Evolutionary conservation across 495 filamentous ascomycete species (phyloP), one percentile per base, ranked within the genome.

Genomic region (Terfezia boudieri): DNA sequence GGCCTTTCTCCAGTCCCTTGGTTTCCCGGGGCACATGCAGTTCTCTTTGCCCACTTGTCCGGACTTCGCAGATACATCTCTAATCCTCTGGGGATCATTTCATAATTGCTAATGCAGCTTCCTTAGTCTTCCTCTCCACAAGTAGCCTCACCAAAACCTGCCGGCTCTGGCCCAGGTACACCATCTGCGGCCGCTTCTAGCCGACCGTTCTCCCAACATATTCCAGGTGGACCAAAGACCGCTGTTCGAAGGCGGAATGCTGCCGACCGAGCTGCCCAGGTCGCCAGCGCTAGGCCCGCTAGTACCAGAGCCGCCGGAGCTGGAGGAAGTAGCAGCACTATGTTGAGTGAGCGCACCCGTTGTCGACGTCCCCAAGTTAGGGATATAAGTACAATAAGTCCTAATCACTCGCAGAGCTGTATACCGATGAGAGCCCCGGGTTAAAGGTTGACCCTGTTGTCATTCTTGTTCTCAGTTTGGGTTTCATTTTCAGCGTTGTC

Each of bases 401-500:
- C 26, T 32, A 7, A 32, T 7, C 4, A 32, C 26, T 50, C 26
- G 57, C 58, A 83, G 79, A 73, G 69, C 82, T 98, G n/a, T 98
- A 98, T 76, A 98, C 90, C 41, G 90, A 98, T 65, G 90, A 98
- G 75, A 86, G 80, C 58, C 89, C 92, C 55, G 90, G 90, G 57
- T 71, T 98, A 59, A 89, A 94, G 69, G 90, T 98, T 56, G 90
- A 98, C 66, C 90, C 90, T 17, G 88, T 98, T 38, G 86, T 98
- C 52, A 90, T 98, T 49, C 73, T 98, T 64, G 88, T 93, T 57
- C 76, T 98, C 59, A 87, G 81, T 58, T 74, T 98, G 58, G 90
- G 89, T 48, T 98, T 98, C 71, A 98, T 98, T 68, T 93, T 96
- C 73, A 90, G 84, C 62, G 90, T 98, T 66, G 90, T 98, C 62